Evolutionary conservation across 2,329 filamentous ascomycete genomes (phyloP), one percentile per base, ranked within the genome.

Genomic region (Pseudogymnoascus sp.): DNA sequence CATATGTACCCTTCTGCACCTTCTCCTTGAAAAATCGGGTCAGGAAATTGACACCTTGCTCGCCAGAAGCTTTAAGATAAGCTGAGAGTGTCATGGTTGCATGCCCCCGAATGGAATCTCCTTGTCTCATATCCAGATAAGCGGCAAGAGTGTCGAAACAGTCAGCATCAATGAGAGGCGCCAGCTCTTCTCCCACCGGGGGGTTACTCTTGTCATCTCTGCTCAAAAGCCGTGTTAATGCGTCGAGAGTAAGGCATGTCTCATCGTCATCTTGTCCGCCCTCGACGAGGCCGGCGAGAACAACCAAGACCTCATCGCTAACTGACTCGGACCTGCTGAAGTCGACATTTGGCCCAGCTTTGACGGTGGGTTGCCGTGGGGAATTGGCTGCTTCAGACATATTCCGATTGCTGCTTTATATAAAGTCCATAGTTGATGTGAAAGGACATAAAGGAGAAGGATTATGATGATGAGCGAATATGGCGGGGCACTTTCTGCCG

Each of bases 281-380:
- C 72, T 95, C 90, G 86, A 97, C 95, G 68, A 97, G 79, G 69
- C 89, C 88, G 24, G 92, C 92, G 66, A 97, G 84, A 67, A 93
- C 86, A 39, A 59, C 33, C 21, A 59, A 11, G 35, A 59, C 33
- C 15, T 59, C 57, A 17, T 59, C 57, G 62, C 96, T 83, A 69
- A 88, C 83, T 61, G 88, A 87, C 69, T 87, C 79, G 70, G 39
- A 37, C n/a, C 41, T 41, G 17, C 39, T 60, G 40, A 60, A 60
- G 39, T 41, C 35, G 13, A 60, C 59, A 57, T 47, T 60, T 37
- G 59, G 41, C 17, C 59, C 72, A 60, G 69, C 71, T 58, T 40
- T 37, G 10, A 59, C 57, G 47, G 47, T 54, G 47, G 47, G 47
- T 15, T 54, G 47, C 47, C 47, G 47, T 15, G 15, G 15, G 26